Conservation (phyloP, 805 yeast genomes). For the Barnettozyma sp. region DNA sequence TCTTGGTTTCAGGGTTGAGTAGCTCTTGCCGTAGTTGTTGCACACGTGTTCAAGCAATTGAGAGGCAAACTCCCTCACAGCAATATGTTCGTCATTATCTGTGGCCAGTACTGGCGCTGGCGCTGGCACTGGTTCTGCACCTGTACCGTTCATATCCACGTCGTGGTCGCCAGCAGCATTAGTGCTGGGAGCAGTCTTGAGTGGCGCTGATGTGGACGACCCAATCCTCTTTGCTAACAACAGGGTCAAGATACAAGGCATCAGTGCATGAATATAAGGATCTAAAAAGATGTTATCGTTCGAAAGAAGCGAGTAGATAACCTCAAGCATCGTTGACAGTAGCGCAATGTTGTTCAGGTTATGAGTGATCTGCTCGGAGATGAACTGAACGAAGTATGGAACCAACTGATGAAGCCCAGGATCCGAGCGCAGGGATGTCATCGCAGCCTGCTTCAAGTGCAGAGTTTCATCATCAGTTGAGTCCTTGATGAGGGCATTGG, state of each 20-base stretch:
- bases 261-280: constrained; percentile 91
- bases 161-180: constrained; percentile 1
- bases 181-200: neutral
- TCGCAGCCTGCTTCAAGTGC: constrained; percentile 66
- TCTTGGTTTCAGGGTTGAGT: constrained; percentile 85
- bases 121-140: too few species aligned
- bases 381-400: constrained; percentile 93
- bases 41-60: constrained; percentile 75
- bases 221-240: constrained; percentile 89
- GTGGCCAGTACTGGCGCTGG: neutral
- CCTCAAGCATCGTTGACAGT: constrained; percentile 80
- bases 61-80: constrained; percentile 84
- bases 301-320: constrained; percentile 73
- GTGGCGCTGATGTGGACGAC: constrained; percentile 24
- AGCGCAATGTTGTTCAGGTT: constrained; percentile 67
- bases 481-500: constrained; percentile 62
- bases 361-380: constrained; percentile 90
- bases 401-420: constrained; percentile 96
- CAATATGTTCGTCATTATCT: constrained; percentile 31
- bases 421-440: constrained; percentile 78
- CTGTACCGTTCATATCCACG: too few species aligned
- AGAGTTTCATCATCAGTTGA: constrained; percentile 36
- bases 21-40: constrained; percentile 71
- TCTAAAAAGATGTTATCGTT: constrained; percentile 84
- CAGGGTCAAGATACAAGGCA: constrained; percentile 93